These are phyloP conservation scores for Fusarium humuli DNA, from an alignment of 2,329 filamentous ascomycete species.

Conservation along the genomic window DNA sequence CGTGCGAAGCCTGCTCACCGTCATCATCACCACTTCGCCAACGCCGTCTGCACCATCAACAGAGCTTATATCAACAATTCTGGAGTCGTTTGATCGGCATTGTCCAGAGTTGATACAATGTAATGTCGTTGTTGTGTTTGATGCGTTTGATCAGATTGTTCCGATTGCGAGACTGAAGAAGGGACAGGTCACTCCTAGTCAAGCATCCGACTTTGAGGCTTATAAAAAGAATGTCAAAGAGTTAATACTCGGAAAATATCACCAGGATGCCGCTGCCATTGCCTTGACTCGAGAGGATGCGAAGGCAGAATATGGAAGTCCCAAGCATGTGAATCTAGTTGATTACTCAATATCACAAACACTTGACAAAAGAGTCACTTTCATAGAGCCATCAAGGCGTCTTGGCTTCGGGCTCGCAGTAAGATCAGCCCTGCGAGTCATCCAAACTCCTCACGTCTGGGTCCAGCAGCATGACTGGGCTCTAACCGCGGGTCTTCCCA, in stretches of 20 bases:
- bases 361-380: slow-evolving; percentile 54
- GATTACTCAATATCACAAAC: slow-evolving; percentile 53
- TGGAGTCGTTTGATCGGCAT: slow-evolving; percentile 58
- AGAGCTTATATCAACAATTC: slow-evolving; percentile 61
- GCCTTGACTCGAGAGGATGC: slow-evolving; percentile 37
- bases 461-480: slow-evolving; percentile 69
- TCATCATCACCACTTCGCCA: slow-evolving; percentile 66
- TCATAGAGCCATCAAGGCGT: slow-evolving; percentile 61
- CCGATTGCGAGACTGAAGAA: slow-evolving; percentile 62
- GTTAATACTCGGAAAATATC: slow-evolving; percentile 48
- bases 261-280: neutral
- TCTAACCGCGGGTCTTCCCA: slow-evolving; percentile 58
- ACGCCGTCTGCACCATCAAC: slow-evolving; percentile 66
- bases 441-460: slow-evolving; percentile 65
- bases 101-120: slow-evolving; percentile 57
- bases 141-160: slow-evolving; percentile 62
- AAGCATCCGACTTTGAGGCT: slow-evolving; percentile 54
- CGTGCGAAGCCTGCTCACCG: slow-evolving; percentile 39
- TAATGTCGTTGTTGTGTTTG: slow-evolving; percentile 63
- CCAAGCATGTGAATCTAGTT: slow-evolving; percentile 51
- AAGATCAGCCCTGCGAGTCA: slow-evolving; percentile 61
- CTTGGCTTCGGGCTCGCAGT: slow-evolving; percentile 67
- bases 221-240: slow-evolving; percentile 63
- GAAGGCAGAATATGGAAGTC: slow-evolving; percentile 61
- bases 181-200: slow-evolving; percentile 61